A percentile compares a stretch with the other conserved stretches of the same genome.
Conservation (phyloP, 768 basidiomycete species). For the Sarcodon aspratus region DNA sequence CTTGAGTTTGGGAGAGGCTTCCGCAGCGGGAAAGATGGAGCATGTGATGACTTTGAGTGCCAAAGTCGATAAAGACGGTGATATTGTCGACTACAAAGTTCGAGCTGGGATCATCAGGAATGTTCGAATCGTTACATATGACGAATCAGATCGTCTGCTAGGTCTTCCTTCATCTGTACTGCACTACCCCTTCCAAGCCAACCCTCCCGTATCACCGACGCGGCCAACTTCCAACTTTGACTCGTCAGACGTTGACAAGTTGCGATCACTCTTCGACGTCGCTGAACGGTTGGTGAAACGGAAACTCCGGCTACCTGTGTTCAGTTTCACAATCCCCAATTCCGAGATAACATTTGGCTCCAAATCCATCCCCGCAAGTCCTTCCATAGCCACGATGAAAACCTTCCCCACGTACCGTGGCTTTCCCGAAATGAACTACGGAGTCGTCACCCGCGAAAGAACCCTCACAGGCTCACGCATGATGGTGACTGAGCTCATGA, state of each 20-base stretch:
- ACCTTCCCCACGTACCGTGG: slow-evolving; percentile 21
- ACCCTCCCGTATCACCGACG: slow-evolving; percentile 1
- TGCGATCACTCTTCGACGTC: slow-evolving; percentile 21
- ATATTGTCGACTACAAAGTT: slow-evolving; percentile 60
- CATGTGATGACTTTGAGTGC: slow-evolving; percentile 73
- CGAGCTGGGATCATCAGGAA: slow-evolving; percentile 68
- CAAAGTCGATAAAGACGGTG: slow-evolving; percentile 47
- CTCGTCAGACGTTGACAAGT: slow-evolving; percentile 8
- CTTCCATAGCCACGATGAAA: background rate
- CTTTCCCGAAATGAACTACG: slow-evolving; percentile 40
- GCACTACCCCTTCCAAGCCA: slow-evolving; percentile 34
- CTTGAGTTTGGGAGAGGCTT: slow-evolving; percentile 32
- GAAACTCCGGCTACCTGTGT: slow-evolving; percentile 10
- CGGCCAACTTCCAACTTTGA: background rate
- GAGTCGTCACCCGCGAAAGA: slow-evolving; percentile 18
- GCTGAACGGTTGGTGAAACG: slow-evolving; percentile 5
- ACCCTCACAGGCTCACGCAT: slow-evolving; percentile 31
- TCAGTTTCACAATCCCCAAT: slow-evolving; percentile 13
- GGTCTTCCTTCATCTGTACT: slow-evolving; percentile 10
- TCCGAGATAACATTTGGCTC: slow-evolving; percentile 16
- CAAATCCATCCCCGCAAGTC: slow-evolving; percentile 15
- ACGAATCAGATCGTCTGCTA: slow-evolving; percentile 45
- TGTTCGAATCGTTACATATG: slow-evolving; percentile 52
- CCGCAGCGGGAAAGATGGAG: slow-evolving; percentile 22
- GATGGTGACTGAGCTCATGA: slow-evolving; percentile 75